Evolutionary conservation across 192 early-diverging fungal genomes (phyloP).

Genomic region (Mortierella claussenii): DNA sequence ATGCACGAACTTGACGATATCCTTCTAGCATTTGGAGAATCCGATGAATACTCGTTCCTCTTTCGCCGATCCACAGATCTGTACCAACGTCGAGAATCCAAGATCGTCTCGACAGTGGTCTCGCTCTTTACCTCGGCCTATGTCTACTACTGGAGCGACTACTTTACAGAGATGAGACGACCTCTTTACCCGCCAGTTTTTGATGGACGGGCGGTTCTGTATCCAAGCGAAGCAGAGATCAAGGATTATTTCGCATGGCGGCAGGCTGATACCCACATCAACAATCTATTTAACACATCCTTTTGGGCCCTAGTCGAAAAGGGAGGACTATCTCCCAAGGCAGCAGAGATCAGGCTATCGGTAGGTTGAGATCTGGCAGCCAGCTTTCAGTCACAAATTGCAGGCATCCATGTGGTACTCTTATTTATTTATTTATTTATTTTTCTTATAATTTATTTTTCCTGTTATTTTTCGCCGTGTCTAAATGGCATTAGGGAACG

Average conservation of each 20-base stretch:
- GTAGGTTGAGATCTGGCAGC: no score
- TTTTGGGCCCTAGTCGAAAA: slow-evolving; percentile 91
- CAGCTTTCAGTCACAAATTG: no score
- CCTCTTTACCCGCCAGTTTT: slow-evolving; percentile 88
- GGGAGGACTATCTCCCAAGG: slow-evolving; percentile 69
- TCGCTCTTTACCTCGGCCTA: slow-evolving; percentile 90
- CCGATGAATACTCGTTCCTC: slow-evolving; percentile 87
- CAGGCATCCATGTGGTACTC: no score
- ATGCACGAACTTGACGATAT: slow-evolving; percentile 86
- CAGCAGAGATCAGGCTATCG: slow-evolving; percentile 79
- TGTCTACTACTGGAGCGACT: slow-evolving; percentile 83
- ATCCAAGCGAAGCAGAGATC: slow-evolving; percentile 84
- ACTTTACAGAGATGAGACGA: slow-evolving; percentile 65
- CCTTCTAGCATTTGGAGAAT: slow-evolving; percentile 89
- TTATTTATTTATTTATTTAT: slow-evolving; percentile 1
- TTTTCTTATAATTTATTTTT: background rate
- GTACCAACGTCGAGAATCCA: slow-evolving; percentile 58
- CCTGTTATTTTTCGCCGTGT: background rate
- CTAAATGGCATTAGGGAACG: slow-evolving; percentile 68
- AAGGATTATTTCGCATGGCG: slow-evolving; percentile 96
- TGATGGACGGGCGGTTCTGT: slow-evolving; percentile 89
- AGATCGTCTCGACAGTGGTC: slow-evolving; percentile 84
- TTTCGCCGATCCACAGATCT: slow-evolving; percentile 39
- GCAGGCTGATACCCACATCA: slow-evolving; percentile 94
- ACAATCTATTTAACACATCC: slow-evolving; percentile 95